Evolutionary conservation across 495 filamentous ascomycete species (phyloP), one percentile per base, ranked within the genome.

Genomic region (Neurospora africana): DNA sequence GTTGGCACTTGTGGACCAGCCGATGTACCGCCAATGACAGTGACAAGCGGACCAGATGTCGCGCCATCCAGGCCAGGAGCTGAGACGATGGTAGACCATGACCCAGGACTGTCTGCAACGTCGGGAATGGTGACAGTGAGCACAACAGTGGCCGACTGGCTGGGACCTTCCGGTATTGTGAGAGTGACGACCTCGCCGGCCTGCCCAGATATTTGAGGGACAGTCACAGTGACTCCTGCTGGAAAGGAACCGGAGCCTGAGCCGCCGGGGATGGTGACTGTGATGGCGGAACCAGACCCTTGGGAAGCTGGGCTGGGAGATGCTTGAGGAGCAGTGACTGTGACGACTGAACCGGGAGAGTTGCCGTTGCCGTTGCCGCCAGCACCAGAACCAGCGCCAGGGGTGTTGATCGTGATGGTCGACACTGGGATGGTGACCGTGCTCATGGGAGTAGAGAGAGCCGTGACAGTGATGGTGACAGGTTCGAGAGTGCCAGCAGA

Each of bases 121-220:
- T 70, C 58, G 0, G 78, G 76, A 37, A 77, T 70, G 11, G 78
- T 78, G 72, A 79, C 40, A 10, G 76, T 76, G 38, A 78, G 27
- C 36, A 78, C 68, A 1, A 75, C 27, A 8, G 77, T 78, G 38
- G 74, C 69, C 3, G 77, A 74, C 67, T 74, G 68, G 41, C 67
- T 69, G 17, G 69, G 71, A 21, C 78, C 76, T 21, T 77, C 75
- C 2, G 78, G 76, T 30, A 75, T 75, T 11, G 76, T 78, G 70
- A 79, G 36, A 33, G 75, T 75, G 10, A 78, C 23, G 13, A 77
- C 69, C 8, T 77, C 74, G 5, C 69, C 75, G 40, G 70, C 53
- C 47, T 35, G 61, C 5, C 21, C 61, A 2, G 70, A 39, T 13
- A 37, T 4, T 15, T 39, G 35, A 6, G 72, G 74, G 30, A 74